Base-by-base conservation (phyloP, 306 rosid genomes). In the Gastrolobium bilobum region DNA sequence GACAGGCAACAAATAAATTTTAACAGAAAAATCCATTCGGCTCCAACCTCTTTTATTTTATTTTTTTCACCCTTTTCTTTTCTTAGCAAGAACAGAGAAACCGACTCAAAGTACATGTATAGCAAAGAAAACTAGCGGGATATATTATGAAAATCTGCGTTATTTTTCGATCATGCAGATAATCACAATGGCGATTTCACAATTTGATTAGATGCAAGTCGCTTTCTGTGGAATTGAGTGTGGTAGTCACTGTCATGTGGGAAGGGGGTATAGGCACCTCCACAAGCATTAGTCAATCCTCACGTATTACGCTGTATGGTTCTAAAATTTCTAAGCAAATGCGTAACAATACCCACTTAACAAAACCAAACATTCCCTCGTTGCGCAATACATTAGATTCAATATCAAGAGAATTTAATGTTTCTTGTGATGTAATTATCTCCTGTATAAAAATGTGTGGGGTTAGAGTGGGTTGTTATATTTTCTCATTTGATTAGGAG, bases 281-380 rank as follows among this genome's bases (percentile, higher is more conserved):
- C 1, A 6, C 35, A 52, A 52, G 26, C 81, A 40, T 13, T 6
- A 50, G 68, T 54, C 82, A 67, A 77, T 59, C n/a, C 42, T 14
- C 7, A 26, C 0, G 43, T 53, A 69, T 60, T 46, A 69, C 3
- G 43, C 53, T 50, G 51, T 31, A 11, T 53, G 3, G 29, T 44
- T 35, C 68, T 26, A 9, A 57, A 35, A 37, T 48, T 80, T 42
- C 51, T n/a, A 57, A 4, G 4, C 44, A 47, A 29, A 9, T 15
- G n/a, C 34, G 10, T 59, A 14, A 2, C 13, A 3, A 10, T 34
- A 37, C 39, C 20, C 10, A 69, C 59, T 69, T 13, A 6, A 26
- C 31, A 31, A 50, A 14, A n/a, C 66, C 65, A 13, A 13, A 43
- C 37, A 2, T 75, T 8, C 46, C 15, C 48, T 13, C 42, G 14